Evolutionary conservation across 345 rosid species (phyloP).

Genomic region (Zanthoxylum bungeanum): DNA sequence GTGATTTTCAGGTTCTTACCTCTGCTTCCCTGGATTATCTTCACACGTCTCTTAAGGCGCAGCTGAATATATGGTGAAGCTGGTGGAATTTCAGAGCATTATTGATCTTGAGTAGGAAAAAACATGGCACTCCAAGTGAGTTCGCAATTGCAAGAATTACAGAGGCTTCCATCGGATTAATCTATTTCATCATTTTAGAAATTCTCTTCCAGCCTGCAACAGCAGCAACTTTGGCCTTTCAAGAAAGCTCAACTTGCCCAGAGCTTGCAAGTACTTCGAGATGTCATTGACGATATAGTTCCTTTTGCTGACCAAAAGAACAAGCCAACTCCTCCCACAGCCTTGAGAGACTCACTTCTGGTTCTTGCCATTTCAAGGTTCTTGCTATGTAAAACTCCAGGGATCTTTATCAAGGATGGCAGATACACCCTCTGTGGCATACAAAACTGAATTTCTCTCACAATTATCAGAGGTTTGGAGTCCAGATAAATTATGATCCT

Average conservation of each 20-base stretch:
- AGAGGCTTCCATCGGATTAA: conserved; percentile 58
- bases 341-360: conserved; percentile 41
- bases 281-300: conserved; percentile 25
- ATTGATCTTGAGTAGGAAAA: conserved; percentile 58
- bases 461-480: conserved; percentile 19
- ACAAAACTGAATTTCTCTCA: conserved; percentile 32
- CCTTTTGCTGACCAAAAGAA: conserved; percentile 25
- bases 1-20: conserved; percentile 44
- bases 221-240: conserved; percentile 63
- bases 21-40: conserved; percentile 61
- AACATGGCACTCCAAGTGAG: conserved; percentile 47
- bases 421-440: conserved; percentile 38
- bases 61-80: conserved; percentile 66
- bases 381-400: conserved; percentile 36
- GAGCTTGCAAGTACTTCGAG: conserved; percentile 29
- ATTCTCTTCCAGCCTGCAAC: conserved; percentile 43
- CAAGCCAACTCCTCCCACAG: conserved; percentile 21
- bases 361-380: conserved; percentile 43
- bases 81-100: conserved; percentile 58
- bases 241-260: conserved; percentile 37
- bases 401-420: conserved; percentile 37
- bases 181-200: conserved; percentile 49
- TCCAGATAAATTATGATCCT: conserved; percentile 32
- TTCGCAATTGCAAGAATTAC: conserved; percentile 55
- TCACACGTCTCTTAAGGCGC: conserved; percentile 53